Conservation (phyloP, 768 basidiomycete genomes). For the Pleurotus tuoliensis region DNA sequence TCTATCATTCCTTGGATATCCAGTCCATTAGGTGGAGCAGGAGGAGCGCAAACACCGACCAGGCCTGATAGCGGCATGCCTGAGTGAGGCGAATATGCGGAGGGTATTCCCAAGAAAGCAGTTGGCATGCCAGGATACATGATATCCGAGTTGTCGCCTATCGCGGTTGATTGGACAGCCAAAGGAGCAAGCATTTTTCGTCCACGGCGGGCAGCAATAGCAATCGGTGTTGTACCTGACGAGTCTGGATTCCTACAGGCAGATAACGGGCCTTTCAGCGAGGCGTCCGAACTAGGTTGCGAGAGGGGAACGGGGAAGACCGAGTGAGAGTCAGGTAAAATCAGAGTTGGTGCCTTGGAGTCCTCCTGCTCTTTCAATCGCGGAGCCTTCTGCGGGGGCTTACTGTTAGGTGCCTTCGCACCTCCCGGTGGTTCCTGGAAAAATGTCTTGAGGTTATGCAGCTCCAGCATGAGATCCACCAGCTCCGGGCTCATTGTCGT, state of each 20-base stretch:
- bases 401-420: constrained; percentile 14
- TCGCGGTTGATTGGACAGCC: constrained; percentile 20
- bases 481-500: constrained; percentile 33
- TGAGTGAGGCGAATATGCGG: constrained; percentile 31
- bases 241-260: neutral
- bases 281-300: constrained; percentile 20
- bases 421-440: constrained; percentile 26
- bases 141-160: constrained; percentile 16
- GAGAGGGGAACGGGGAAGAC: constrained; percentile 29
- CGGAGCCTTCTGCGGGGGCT: neutral
- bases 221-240: constrained; percentile 11
- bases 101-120: constrained; percentile 39
- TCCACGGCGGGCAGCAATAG: constrained; percentile 36
- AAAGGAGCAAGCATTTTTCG: constrained; percentile 21
- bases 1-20: constrained; percentile 41
- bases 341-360: constrained; percentile 31
- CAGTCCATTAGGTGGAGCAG: constrained; percentile 10
- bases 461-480: constrained; percentile 35
- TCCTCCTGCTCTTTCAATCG: constrained; percentile 14
- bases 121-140: constrained; percentile 40
- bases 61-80: constrained; percentile 18
- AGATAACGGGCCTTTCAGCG: constrained; percentile 16
- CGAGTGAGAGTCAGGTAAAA: constrained; percentile 39
- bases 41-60: constrained; percentile 15
- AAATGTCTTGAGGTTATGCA: constrained; percentile 34